Base-by-base conservation (phyloP, 2,329 filamentous ascomycete genomes). In the Hymenoscyphus albidus region DNA sequence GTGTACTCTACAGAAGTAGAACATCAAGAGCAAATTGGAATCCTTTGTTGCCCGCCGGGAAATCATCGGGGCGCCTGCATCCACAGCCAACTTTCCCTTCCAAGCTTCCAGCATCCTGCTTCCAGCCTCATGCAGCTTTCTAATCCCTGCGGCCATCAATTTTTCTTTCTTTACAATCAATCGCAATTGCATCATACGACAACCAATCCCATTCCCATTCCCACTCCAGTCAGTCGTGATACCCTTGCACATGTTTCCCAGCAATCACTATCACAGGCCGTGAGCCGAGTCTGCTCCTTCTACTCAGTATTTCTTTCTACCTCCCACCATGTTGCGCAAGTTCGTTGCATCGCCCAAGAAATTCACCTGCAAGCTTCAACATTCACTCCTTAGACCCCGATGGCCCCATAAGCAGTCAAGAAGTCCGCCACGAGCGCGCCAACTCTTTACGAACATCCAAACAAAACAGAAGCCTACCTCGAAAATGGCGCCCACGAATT, bases 401-500 rank as follows among this genome's bases (percentile, higher is more conserved):
- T 51, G 44, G 18, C 10, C 44, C 44, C 44, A 18, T 51, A 51
- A 51, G 18, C 44, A 51, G 22, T 22, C 42, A 44, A 9, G 16
- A n/a, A 44, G n/a, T 9, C 42, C n/a, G 44, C 58, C 14, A n/a
- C 44, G 48, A 18, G 18, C 16, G 44, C 61, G 35, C 6, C 27
- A 6, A 16, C 32, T 58, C n/a, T 56, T 60, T 18, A 56, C 44
- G 1, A 38, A 16, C 39, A 14, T 48, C 27, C 31, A 62, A 40
- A 66, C 35, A 13, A 70, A 71, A 35, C 35, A 35, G 9, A 35
- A 6, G 54, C 27, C 66, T 6, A 67, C 67, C 38, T 31, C 64
- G 0, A 71, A 61, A 32, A 75, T 73, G 69, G 58, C 65, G 14
- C 51, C 61, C 3, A 62, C 70, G 7, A 65, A 59, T 16, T 63